A percentile compares a stretch with the other conserved stretches of the same genome.
phyloP scores from a whole-genome alignment of 148 eudicot species.

The Persicaria maculosa region DNA sequence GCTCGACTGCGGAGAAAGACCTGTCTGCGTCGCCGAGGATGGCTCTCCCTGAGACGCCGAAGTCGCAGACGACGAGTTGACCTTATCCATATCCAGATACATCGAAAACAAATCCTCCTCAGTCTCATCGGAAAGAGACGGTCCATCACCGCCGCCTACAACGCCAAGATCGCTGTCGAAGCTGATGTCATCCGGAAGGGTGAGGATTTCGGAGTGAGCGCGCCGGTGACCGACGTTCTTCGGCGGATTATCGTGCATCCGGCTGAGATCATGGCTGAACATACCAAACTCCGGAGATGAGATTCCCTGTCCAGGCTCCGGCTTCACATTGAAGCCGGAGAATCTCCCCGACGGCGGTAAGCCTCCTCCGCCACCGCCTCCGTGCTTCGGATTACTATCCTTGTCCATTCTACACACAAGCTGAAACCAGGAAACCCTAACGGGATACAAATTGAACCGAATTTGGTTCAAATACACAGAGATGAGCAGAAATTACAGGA shows the following conservation, averaged over 20 bases:
- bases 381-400: constrained; percentile 46
- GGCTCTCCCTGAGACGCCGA: constrained; percentile 59
- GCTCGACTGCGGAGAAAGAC: constrained; percentile 16
- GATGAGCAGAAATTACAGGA: background rate
- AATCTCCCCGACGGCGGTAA: constrained; percentile 62
- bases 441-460: background rate
- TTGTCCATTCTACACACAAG: constrained; percentile 44
- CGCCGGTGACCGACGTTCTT: constrained; percentile 71
- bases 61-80: constrained; percentile 59
- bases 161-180: constrained; percentile 94
- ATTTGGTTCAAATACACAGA: background rate
- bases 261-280: constrained; percentile 75
- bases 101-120: constrained; percentile 87
- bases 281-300: constrained; percentile 25
- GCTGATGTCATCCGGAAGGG: constrained; percentile 92
- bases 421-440: background rate
- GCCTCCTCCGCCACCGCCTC: constrained; percentile 38
- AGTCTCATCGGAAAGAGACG: constrained; percentile 86
- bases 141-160: constrained; percentile 72
- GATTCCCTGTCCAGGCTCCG: constrained; percentile 28
- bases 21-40: constrained; percentile 26
- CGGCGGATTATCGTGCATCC: constrained; percentile 92
- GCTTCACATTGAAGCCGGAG: constrained; percentile 25
- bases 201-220: constrained; percentile 90
- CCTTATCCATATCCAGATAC: constrained; percentile 97